Percentiles rank a stretch among this genome's conserved stretches.
Evolutionary conservation across 176 grass and related monocot species (phyloP).

Genomic region (Musa itinerans): DNA sequence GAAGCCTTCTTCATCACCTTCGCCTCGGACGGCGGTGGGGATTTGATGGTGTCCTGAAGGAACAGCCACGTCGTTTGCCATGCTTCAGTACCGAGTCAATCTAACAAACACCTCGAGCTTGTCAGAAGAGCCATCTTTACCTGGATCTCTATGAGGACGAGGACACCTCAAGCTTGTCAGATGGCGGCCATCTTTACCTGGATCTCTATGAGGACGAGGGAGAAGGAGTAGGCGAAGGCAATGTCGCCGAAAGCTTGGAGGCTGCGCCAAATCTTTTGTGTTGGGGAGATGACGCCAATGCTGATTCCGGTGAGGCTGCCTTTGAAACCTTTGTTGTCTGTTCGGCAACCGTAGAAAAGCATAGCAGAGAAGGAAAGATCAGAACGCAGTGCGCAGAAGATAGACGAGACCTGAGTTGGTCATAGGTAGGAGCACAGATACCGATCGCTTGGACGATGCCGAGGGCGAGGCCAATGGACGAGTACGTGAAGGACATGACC

Average conservation of each 20-base stretch:
- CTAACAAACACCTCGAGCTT: background rate
- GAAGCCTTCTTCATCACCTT: constrained; percentile 81
- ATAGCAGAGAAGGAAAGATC: background rate
- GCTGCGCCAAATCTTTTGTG: constrained; percentile 16
- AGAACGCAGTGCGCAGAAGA: background rate
- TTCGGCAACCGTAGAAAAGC: background rate
- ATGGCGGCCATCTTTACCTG: background rate
- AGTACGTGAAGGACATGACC: constrained; percentile 23
- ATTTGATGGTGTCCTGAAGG: constrained; percentile 55
- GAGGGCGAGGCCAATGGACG: constrained; percentile 17
- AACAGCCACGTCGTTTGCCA: background rate
- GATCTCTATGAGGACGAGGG: constrained; percentile 21
- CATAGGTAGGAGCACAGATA: background rate
- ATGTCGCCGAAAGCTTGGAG: constrained; percentile 24
- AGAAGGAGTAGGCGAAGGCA: constrained; percentile 24
- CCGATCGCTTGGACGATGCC: constrained; percentile 15
- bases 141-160: constrained; percentile 21
- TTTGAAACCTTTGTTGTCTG: constrained; percentile 9
- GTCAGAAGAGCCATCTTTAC: background rate
- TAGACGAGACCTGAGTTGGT: background rate
- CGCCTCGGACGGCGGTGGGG: constrained; percentile 67
- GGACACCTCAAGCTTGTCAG: background rate
- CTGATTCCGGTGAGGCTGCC: constrained; percentile 22
- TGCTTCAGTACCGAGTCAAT: background rate
- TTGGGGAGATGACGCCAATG: constrained; percentile 5